A percentile compares a stretch with the other conserved stretches of the same genome.
phyloP scores from a whole-genome alignment of 1,284 basidiomycete species.

The Pyrrhoderma noxium region DNA sequence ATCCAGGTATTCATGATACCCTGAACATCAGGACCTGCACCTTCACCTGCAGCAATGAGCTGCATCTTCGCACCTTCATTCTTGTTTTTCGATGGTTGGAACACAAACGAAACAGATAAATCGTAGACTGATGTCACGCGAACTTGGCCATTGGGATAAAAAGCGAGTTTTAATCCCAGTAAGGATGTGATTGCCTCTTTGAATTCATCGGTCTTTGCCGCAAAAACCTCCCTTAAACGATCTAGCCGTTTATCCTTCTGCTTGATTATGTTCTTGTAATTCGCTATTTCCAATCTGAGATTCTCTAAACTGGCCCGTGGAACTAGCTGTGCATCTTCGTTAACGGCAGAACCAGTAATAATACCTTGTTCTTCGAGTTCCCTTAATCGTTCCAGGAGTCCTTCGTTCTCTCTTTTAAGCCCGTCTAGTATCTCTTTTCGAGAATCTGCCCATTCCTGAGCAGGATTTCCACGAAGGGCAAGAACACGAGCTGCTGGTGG shows the following conservation, averaged over 20 bases:
- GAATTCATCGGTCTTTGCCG: constrained; percentile 73
- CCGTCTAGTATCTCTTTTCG: constrained; percentile 61
- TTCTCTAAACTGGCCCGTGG: constrained; percentile 67
- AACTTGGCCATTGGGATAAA: constrained; percentile 78
- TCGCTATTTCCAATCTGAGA: constrained; percentile 51
- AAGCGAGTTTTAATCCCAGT: constrained; percentile 78
- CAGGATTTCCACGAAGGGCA: constrained; percentile 67
- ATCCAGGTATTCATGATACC: constrained; percentile 69
- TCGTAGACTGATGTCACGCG: constrained; percentile 79
- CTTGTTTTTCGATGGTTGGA: constrained; percentile 42
- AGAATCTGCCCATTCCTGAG: constrained; percentile 62
- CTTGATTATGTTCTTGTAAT: constrained; percentile 50
- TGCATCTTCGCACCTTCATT: constrained; percentile 52
- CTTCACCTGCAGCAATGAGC: constrained; percentile 60
- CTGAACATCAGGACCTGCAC: constrained; percentile 58
- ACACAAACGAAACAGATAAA: constrained; percentile 61
- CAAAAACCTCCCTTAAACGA: constrained; percentile 69
- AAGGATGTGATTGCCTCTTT: constrained; percentile 73
- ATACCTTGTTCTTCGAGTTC: constrained; percentile 43
- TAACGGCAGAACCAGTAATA: not conserved
- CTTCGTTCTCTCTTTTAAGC: constrained; percentile 69
- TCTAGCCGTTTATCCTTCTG: constrained; percentile 72
- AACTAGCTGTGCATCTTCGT: constrained; percentile 32
- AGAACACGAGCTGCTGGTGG: constrained; percentile 66
- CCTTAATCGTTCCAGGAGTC: constrained; percentile 49